phyloP scores from a whole-genome alignment of 345 rosid genomes.

The Mercurialis annua region DNA sequence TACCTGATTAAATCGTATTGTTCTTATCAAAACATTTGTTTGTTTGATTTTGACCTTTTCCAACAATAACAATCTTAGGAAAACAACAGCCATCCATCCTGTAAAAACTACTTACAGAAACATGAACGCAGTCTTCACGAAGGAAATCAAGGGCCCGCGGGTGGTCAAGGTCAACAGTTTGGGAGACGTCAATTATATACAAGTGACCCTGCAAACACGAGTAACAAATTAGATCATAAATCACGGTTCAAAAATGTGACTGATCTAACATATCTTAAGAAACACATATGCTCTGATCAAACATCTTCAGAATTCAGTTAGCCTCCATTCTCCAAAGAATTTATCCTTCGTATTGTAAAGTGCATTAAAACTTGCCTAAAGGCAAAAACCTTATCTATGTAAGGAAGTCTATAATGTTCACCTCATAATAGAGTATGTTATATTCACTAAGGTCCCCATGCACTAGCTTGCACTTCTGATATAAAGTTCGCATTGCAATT shows the following conservation, averaged over 20 bases:
- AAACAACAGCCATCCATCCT: neutral
- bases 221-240: neutral
- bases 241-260: neutral
- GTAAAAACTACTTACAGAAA: constrained; percentile 59
- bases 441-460: constrained; percentile 99
- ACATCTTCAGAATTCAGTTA: neutral
- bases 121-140: constrained; percentile 91
- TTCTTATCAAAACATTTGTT: neutral
- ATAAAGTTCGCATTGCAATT: constrained; percentile 70
- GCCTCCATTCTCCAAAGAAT: neutral
- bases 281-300: neutral
- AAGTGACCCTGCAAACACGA: constrained; percentile 70
- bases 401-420: constrained; percentile 23
- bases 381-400: neutral
- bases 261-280: neutral
- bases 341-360: neutral
- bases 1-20: neutral
- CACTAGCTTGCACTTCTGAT: constrained; percentile 93
- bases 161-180: constrained; percentile 93
- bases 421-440: constrained; percentile 91
- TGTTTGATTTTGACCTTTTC: neutral
- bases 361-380: neutral
- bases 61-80: neutral
- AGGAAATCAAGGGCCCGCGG: constrained; percentile 89
- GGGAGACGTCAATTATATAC: constrained; percentile 89